phyloP scores from a whole-genome alignment of 179 eudicot species.

The Dionaea muscipula region DNA sequence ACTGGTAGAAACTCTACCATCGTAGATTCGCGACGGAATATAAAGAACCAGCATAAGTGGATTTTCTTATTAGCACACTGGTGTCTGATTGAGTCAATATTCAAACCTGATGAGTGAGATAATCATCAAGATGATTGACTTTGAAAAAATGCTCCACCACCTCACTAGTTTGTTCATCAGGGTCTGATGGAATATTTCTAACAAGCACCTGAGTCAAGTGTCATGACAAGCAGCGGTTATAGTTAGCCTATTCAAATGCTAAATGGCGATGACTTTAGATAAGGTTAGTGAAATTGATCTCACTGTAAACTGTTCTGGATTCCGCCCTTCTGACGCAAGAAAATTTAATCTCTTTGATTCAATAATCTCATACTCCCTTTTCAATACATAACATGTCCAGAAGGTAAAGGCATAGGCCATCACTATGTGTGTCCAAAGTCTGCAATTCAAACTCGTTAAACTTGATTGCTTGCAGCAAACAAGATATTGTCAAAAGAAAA shows the following conservation, averaged over 20 bases:
- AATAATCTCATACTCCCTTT: slow-evolving; percentile 61
- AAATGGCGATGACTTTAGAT: not conserved
- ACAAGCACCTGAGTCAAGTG: slow-evolving; percentile 34
- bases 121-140: slow-evolving; percentile 53
- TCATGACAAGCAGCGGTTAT: not conserved
- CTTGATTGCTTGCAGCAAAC: too few species aligned
- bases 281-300: slow-evolving; percentile 19
- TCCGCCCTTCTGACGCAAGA: slow-evolving; percentile 52
- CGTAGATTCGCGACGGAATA: too few species aligned
- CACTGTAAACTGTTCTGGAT: slow-evolving; percentile 92
- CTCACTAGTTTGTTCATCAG: slow-evolving; percentile 67
- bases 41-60: too few species aligned
- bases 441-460: slow-evolving; percentile 10
- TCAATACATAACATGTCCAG: slow-evolving; percentile 69
- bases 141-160: slow-evolving; percentile 50
- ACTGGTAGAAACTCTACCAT: too few species aligned
- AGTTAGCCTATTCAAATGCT: not conserved
- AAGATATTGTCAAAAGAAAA: too few species aligned
- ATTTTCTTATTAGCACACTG: not conserved
- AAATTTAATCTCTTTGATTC: slow-evolving; percentile 57
- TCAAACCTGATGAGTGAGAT: slow-evolving; percentile 45
- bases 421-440: slow-evolving; percentile 68
- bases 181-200: slow-evolving; percentile 77
- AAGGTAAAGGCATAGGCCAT: slow-evolving; percentile 68
- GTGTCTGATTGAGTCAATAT: not conserved